These are phyloP conservation scores for Trichoderma polysporum DNA, from an alignment of 2,329 filamentous ascomycete genomes.

Conservation along the genomic window DNA sequence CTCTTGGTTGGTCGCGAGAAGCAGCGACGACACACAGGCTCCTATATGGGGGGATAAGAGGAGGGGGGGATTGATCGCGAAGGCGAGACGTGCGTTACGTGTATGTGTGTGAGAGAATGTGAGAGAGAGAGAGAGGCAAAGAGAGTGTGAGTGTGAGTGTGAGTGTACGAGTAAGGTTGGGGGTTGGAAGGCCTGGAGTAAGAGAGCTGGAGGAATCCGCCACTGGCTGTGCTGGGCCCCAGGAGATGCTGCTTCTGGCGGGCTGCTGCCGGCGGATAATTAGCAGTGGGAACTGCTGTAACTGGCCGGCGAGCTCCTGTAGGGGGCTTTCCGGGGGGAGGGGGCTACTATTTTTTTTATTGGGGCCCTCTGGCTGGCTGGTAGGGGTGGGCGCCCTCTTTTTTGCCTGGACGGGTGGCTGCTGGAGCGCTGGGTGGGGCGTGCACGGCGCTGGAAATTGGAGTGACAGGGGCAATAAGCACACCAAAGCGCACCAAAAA, in stretches of 20 bases:
- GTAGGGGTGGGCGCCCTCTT: neutral
- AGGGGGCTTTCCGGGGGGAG: conserved; percentile 1
- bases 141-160: conserved; percentile 11
- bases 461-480: conserved; percentile 11
- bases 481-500: neutral
- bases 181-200: conserved; percentile 10
- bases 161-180: neutral
- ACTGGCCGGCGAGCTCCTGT: conserved; percentile 4
- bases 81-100: conserved; percentile 16
- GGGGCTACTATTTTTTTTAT: neutral
- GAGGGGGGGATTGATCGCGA: conserved; percentile 10
- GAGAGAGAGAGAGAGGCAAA: conserved; percentile 1
- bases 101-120: conserved; percentile 5
- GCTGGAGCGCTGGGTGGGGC: conserved; percentile 16
- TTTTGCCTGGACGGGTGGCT: neutral
- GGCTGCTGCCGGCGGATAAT: conserved; percentile 19
- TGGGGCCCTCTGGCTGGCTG: neutral
- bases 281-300: conserved; percentile 16
- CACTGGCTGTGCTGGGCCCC: neutral
- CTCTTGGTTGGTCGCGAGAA: conserved; percentile 6
- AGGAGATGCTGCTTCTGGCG: neutral
- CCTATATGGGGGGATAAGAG: conserved; percentile 11
- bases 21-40: conserved; percentile 17
- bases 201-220: conserved; percentile 14
- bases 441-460: conserved; percentile 24